Percentiles rank a stretch among this genome's conserved stretches.
Conservation (phyloP, 73 alveolate genomes). For the Paramecium bursaria region DNA sequence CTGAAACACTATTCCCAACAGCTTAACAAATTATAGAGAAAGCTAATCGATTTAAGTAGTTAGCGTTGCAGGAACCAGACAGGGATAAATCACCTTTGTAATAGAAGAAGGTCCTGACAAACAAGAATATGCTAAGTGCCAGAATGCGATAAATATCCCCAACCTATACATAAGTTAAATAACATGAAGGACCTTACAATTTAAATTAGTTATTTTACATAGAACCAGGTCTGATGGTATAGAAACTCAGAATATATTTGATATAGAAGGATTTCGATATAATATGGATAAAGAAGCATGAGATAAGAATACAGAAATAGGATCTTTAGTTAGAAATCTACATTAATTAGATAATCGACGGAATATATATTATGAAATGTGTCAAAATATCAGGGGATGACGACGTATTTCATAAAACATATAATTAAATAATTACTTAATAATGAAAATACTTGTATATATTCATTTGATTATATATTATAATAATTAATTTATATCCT, state of each 20-base stretch:
- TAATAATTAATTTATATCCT: too few relatives aligned
- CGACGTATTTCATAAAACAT: conserved; percentile 26
- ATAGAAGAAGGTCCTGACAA: conserved; percentile 23
- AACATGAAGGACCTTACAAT: conserved; percentile 56
- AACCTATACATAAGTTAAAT: background rate
- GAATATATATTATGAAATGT: conserved; percentile 13
- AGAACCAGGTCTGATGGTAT: background rate
- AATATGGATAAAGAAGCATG: background rate
- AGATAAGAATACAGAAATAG: background rate
- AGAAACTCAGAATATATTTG: background rate
- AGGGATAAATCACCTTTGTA: conserved; percentile 32
- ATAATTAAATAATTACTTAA: conserved; percentile 19
- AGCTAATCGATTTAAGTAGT: conserved; percentile 17
- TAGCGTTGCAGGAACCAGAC: conserved; percentile 19
- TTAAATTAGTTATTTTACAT: background rate
- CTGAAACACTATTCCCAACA: conserved; percentile 55
- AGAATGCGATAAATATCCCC: background rate
- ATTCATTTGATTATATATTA: too few relatives aligned
- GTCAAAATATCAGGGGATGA: background rate
- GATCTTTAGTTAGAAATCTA: background rate
- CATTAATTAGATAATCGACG: background rate
- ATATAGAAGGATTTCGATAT: background rate
- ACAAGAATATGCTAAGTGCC: background rate
- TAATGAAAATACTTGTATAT: too few relatives aligned
- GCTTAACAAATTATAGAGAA: conserved; percentile 20